Base-by-base conservation (phyloP, 108 stramenopile genomes). In the Parmales sp. region DNA sequence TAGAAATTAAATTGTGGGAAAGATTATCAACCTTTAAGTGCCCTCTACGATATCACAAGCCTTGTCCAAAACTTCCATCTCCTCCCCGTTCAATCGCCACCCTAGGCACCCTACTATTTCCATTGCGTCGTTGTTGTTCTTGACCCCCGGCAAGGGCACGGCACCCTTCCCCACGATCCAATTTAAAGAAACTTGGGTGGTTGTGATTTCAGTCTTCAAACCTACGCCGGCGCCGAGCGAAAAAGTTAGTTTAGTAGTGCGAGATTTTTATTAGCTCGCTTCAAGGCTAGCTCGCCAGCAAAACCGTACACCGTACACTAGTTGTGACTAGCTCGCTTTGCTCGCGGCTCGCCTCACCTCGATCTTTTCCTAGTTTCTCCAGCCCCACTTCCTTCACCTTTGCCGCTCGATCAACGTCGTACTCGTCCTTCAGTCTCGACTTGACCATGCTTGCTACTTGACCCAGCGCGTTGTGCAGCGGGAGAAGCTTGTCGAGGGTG, bases 101-200 rank as follows among this genome's bases (percentile, higher is more conserved):
- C 38, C 66, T 34, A 18, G 22, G 26, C 25, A 37, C 8, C 39
- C 39, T 29, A 41, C 13, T 45, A 46, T 41, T 1, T 31, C 66
- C 45, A 37, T 2, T 19, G 66, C 66, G 26, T 67, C 44, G 4
- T 4, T 5, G 25, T 25, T 7, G 16, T 4, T 45, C n/a, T 36
- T 46, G 36, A 46, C 68, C 34, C 20, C 44, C 38, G 44, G 34
- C 50, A 68, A n/a, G 11, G 68, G 68, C 0, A 68, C 38, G 2
- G 49, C 49, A 13, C 68, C 68, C 38, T 68, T 68, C 23, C 50
- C 68, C 0, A 5, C 2, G 8, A 68, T 37, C 45, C 45, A 68
- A 11, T 51, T 36, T 0, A 68, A 38, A 0, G 68, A 48, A 2
- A 68, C 68, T 26, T 68, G 68, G n/a, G 38, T 8, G 20, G 68